Percentiles rank a stretch among this genome's conserved stretches.
These are phyloP conservation scores for Erigeron canadensis DNA, from an alignment of 129 eudicot species.

Conservation along the genomic window DNA sequence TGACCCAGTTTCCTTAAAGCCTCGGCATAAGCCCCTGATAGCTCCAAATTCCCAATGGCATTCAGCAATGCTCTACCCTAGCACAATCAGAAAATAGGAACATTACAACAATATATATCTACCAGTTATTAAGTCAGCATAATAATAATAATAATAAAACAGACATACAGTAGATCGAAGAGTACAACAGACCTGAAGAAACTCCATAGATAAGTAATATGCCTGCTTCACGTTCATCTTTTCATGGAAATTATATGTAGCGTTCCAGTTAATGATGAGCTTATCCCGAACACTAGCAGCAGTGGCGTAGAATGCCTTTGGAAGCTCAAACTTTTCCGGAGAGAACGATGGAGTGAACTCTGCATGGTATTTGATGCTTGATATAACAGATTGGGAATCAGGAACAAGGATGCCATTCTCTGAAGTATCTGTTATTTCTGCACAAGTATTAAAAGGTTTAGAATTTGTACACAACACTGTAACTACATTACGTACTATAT, in stretches of 20 bases:
- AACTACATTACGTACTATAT: too few relatives aligned
- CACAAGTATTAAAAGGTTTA: neutral
- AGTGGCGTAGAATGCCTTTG: constrained; percentile 64
- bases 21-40: constrained; percentile 62
- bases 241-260: constrained; percentile 50
- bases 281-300: constrained; percentile 61
- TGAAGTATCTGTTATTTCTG: constrained; percentile 42
- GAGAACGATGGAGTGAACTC: constrained; percentile 66
- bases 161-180: constrained; percentile 7
- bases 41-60: constrained; percentile 66
- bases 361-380: constrained; percentile 64
- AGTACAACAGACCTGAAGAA: constrained; percentile 55
- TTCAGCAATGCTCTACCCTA: constrained; percentile 73
- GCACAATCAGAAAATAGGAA: constrained; percentile 9
- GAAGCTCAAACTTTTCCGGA: constrained; percentile 56
- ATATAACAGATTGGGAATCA: constrained; percentile 47
- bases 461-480: neutral
- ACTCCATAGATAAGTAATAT: constrained; percentile 71
- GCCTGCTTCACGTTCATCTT: constrained; percentile 59
- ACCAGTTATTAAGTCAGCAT: neutral
- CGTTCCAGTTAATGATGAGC: constrained; percentile 62
- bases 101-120: neutral
- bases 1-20: constrained; percentile 61
- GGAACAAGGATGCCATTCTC: constrained; percentile 35
- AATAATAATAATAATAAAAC: constrained; percentile 8